These are phyloP conservation scores for Passalora sequoiae DNA, from an alignment of 2,329 filamentous ascomycete species.

Conservation along the genomic window DNA sequence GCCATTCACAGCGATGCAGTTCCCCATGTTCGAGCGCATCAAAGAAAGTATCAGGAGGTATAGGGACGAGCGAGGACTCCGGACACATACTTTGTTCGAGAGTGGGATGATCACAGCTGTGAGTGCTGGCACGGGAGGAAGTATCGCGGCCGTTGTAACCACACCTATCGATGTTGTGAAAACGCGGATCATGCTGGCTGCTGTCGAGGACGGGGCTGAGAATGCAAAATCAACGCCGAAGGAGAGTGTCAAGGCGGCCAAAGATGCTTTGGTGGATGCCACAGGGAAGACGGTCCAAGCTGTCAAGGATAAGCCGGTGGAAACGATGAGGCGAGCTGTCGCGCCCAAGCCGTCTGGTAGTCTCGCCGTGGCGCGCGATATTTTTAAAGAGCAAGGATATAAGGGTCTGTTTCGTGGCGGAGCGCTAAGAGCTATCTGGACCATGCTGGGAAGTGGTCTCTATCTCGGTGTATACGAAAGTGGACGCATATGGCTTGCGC, in stretches of 20 bases:
- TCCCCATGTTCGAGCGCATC: conserved; percentile 75
- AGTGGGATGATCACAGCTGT: conserved; percentile 65
- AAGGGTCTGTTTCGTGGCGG: conserved; percentile 74
- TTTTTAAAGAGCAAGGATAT: conserved; percentile 63
- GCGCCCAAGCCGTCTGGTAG: conserved; percentile 37
- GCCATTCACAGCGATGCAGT: conserved; percentile 82
- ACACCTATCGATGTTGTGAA: conserved; percentile 88
- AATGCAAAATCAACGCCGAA: conserved; percentile 9
- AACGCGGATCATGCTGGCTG: conserved; percentile 78
- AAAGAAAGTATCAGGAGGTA: conserved; percentile 50
- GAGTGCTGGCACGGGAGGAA: conserved; percentile 69
- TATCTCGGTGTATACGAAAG: conserved; percentile 85
- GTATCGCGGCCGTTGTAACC: conserved; percentile 71
- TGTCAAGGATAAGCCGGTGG: conserved; percentile 28
- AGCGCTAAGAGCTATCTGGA: conserved; percentile 69
- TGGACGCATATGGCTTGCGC: conserved; percentile 54
- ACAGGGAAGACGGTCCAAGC: conserved; percentile 37
- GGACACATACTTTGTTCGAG: conserved; percentile 52
- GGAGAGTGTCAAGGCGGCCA: conserved; percentile 19
- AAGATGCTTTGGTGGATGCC: conserved; percentile 35
- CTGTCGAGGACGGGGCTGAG: conserved; percentile 36
- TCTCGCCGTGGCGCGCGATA: conserved; percentile 58
- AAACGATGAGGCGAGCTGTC: conserved; percentile 32
- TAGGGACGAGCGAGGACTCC: conserved; percentile 36
- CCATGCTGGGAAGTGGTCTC: conserved; percentile 72